A percentile compares a stretch with the other conserved stretches of the same genome.
Evolutionary conservation across 2,329 filamentous ascomycete species (phyloP).

Genomic region (Penicillium vulpinum): DNA sequence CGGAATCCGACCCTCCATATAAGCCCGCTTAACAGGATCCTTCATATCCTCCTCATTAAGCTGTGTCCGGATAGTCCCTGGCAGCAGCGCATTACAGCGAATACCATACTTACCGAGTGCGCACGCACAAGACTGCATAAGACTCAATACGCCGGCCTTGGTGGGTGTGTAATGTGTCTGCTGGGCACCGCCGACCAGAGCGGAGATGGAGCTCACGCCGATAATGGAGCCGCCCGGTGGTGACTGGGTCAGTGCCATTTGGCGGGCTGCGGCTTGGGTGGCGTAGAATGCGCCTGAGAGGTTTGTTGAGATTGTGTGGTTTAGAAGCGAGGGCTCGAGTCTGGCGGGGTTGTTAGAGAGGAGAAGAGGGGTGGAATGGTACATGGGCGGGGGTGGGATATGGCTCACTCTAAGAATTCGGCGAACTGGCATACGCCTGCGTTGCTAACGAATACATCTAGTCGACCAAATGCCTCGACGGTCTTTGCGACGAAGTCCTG

Average conservation of each 20-base stretch:
- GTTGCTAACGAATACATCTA: conserved; percentile 84
- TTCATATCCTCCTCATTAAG: conserved; percentile 79
- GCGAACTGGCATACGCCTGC: conserved; percentile 86
- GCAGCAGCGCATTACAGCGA: conserved; percentile 78
- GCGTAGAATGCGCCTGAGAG: conserved; percentile 86
- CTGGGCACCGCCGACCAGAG: conserved; percentile 63
- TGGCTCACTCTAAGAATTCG: conserved; percentile 70
- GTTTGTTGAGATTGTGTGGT: conserved; percentile 73
- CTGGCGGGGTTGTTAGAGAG: conserved; percentile 23
- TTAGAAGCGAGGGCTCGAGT: conserved; percentile 68
- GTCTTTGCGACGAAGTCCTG: conserved; percentile 65
- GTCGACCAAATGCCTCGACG: conserved; percentile 54
- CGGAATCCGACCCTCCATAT: conserved; percentile 81
- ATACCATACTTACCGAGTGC: conserved; percentile 75
- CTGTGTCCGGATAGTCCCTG: conserved; percentile 80
- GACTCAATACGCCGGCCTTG: conserved; percentile 75
- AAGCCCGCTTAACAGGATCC: conserved; percentile 68
- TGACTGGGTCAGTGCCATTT: conserved; percentile 73
- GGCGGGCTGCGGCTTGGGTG: conserved; percentile 78
- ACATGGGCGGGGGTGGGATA: too few relatives aligned
- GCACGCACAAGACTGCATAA: conserved; percentile 82
- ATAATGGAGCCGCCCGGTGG: conserved; percentile 75
- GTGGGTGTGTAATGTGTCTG: conserved; percentile 89
- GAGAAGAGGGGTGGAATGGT: not conserved
- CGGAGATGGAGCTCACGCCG: conserved; percentile 43